phyloP scores from a whole-genome alignment of 352 stramenopile genomes.

The Globisporangium nagaii region DNA sequence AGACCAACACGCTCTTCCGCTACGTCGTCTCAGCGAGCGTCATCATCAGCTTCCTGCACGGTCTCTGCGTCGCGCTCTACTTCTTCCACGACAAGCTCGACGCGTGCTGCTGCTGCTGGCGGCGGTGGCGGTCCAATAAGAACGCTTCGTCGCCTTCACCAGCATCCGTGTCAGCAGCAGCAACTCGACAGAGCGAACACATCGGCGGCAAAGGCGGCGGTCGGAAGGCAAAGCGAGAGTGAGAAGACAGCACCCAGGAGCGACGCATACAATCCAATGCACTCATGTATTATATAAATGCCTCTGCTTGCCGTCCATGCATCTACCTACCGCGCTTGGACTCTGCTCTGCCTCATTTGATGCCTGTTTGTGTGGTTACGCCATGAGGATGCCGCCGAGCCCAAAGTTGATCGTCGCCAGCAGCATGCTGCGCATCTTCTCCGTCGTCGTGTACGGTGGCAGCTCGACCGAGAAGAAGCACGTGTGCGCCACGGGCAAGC shows the following conservation, averaged over 20 bases:
- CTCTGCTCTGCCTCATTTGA: no score
- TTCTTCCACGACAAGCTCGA: slow-evolving; percentile 10
- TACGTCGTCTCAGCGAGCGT: slow-evolving; percentile 13
- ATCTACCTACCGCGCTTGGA: no score
- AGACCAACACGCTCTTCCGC: slow-evolving; percentile 10
- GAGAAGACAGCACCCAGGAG: background rate
- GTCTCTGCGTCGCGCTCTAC: slow-evolving; percentile 7
- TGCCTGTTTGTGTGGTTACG: no score
- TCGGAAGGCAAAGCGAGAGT: slow-evolving; percentile 1
- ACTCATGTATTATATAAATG: background rate
- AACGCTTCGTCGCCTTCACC: background rate
- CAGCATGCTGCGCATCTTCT: slow-evolving; percentile 89
- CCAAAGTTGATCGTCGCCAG: slow-evolving; percentile 94
- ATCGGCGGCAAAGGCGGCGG: background rate
- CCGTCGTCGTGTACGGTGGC: slow-evolving; percentile 88
- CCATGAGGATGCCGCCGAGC: slow-evolving; percentile 87
- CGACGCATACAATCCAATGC: background rate
- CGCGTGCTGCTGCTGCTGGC: slow-evolving; percentile 1
- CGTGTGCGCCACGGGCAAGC: slow-evolving; percentile 91
- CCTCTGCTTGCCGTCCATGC: no score
- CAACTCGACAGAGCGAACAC: background rate
- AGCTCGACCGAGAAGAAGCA: slow-evolving; percentile 96
- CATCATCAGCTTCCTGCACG: slow-evolving; percentile 14
- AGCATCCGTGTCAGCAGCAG: background rate
- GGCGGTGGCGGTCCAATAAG: background rate